Base-by-base conservation (phyloP, 208 protist genomes). In the Acanthamoeba quina region DNA sequence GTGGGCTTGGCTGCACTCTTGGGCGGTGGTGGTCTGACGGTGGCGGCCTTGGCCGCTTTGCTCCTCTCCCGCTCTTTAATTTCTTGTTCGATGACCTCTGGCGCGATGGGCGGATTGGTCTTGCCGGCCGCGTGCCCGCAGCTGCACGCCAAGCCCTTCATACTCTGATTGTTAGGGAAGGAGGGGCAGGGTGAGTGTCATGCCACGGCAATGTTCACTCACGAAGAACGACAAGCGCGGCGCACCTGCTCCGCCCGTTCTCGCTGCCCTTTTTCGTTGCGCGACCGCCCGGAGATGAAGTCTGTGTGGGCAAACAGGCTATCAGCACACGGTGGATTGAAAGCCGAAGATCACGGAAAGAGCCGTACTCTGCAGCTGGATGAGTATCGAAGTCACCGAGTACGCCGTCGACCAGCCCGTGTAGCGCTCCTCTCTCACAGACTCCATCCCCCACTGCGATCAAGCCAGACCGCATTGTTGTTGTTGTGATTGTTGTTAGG, bases 391-490 rank as follows among this genome's bases (percentile, higher is more conserved):
- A 11, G 56, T 37, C 47, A 89, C 80, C n/a, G 80, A 66, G 52
- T 89, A 89, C n/a, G 31, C 44, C 29, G 80, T 68, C 52, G 80
- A 89, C 80, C 80, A 89, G n/a, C 80, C 80, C 13, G 52, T 89
- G 52, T 64, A 89, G 3, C n/a, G 29, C 21, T 78, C 34, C n/a
- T 29, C n/a, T 13, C 9, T 10, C 70, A 34, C 70, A 29, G 29
- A 37, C 66, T 62, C 21, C 19, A 26, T 62, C 11, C 19, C 19
- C 21, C 26, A 29, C 26, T 29, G 24, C 26, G 6, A 26, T 26
- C 60, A 66, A 78, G 31, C 29, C 11, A 10, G 3, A 47, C 70
- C 6, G 13, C 34, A 78, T 58, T 21, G 21, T 15, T 47, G 44
- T 34, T 34, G 31, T 34, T 34, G 31, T 34, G 31, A 34, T 34